Evolutionary conservation across 441 rosid genomes (phyloP), one percentile per base, ranked within the genome.

Genomic region (Eutrema salsugineum): DNA sequence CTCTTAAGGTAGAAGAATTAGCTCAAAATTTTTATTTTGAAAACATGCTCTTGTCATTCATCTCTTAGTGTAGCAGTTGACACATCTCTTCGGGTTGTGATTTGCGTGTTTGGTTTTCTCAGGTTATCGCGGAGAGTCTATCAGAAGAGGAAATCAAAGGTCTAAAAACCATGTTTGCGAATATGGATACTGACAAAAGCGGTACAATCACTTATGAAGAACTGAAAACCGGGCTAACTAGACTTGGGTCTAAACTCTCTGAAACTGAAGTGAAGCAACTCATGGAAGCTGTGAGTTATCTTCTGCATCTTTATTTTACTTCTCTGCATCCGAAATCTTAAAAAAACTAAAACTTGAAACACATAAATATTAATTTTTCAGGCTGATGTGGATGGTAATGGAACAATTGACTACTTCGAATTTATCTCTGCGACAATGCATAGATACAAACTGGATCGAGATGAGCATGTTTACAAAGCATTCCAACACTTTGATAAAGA

Each of bases 351-450:
- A 47, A 11, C 14, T 7, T 46, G 28, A 73, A 14, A 27, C 30
- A 19, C 53, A 38, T 32, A 32, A 32, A 60, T 49, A 33, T 17
- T 50, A 55, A 14, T 47, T 40, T 78, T 53, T 68, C 85, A 95
- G 99, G 99, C 99, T 63, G 98, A 95, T 75, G 97, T 92, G 59
- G 98, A 95, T 83, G 97, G 97, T 66, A 90, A 91, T 75, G 99
- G 98, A 73, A 77, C 90, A 5, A 92, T 95, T 11, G 99, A 92
- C 79, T 59, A 65, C 36, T 44, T 9, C 15, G 98, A 95, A 74
- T 95, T 95, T 75, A 87, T 95, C 70, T 86, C 98, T 17, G 98
- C 97, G 1, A 92, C 98, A 15, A 92, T 92, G 98, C 93, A 91
- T 65, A 80, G 92, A 80, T 79, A 88, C 80, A 58, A 78, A 81